Percentiles rank a stretch among this genome's conserved stretches.
Evolutionary conservation across 2,329 filamentous ascomycete species (phyloP).

Genomic region (Colletotrichum musicola): DNA sequence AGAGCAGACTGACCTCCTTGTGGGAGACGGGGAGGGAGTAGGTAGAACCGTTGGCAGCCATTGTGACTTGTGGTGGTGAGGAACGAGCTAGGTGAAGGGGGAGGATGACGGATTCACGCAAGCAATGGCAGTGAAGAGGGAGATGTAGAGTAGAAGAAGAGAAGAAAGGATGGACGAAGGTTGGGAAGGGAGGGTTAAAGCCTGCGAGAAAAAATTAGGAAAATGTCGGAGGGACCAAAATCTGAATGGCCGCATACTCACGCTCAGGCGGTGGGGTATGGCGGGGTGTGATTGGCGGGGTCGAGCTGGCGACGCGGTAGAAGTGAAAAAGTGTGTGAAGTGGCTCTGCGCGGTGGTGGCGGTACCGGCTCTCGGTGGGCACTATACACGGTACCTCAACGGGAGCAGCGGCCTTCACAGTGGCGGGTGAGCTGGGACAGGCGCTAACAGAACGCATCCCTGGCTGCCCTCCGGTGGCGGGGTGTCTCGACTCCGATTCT

Average conservation of each 20-base stretch:
- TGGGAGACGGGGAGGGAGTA: constrained; percentile 67
- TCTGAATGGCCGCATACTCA: constrained; percentile 32
- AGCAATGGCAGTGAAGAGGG: constrained; percentile 35
- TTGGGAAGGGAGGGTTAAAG: constrained; percentile 35
- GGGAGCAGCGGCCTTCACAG: constrained; percentile 1
- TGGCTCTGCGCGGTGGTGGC: not conserved
- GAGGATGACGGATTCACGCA: constrained; percentile 24
- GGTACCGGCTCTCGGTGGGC: too few species aligned
- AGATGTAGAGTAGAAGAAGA: constrained; percentile 21
- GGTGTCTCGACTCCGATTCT: constrained; percentile 31
- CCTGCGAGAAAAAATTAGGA: constrained; percentile 29
- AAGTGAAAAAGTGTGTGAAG: not conserved
- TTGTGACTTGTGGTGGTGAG: constrained; percentile 45
- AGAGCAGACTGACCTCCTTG: constrained; percentile 61
- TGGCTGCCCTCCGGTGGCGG: constrained; percentile 22
- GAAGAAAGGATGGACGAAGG: constrained; percentile 21
- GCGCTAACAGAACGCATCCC: constrained; percentile 21
- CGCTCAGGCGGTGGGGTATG: constrained; percentile 36
- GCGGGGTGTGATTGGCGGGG: constrained; percentile 40
- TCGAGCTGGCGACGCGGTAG: constrained; percentile 26
- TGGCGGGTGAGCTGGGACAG: not conserved
- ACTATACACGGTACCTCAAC: too few species aligned
- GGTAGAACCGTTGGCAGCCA: constrained; percentile 57
- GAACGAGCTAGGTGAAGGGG: constrained; percentile 7
- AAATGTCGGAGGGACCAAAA: constrained; percentile 38